Evolutionary conservation across 2,329 filamentous ascomycete species (phyloP).

Genomic region (Onygenales sp.): DNA sequence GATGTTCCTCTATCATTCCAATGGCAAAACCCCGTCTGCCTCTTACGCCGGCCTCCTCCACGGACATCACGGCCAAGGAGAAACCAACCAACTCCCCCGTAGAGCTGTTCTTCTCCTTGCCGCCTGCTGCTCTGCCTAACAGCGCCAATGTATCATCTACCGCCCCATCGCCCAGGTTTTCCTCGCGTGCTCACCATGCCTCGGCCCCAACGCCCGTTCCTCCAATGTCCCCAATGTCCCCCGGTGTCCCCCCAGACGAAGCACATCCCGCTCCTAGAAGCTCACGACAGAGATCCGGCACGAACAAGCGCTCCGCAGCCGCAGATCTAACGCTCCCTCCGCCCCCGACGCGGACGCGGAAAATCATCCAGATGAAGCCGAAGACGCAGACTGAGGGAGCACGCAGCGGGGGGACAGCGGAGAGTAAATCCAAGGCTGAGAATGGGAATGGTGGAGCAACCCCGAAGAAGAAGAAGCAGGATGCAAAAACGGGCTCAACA

Average conservation of each 20-base stretch:
- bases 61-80: slow-evolving; percentile 57
- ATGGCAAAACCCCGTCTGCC: slow-evolving; percentile 62
- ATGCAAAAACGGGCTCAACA: slow-evolving; percentile 48
- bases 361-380: slow-evolving; percentile 98
- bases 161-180: background rate
- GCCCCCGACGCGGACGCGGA: slow-evolving; percentile 81
- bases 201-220: slow-evolving; percentile 38
- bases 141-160: background rate
- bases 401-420: slow-evolving; percentile 15
- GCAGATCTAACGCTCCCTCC: slow-evolving; percentile 70
- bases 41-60: slow-evolving; percentile 70
- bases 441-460: slow-evolving; percentile 11
- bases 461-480: slow-evolving; percentile 68
- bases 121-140: slow-evolving; percentile 58
- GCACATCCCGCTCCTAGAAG: slow-evolving; percentile 1
- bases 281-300: slow-evolving; percentile 22
- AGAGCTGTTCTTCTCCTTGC: slow-evolving; percentile 64
- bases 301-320: slow-evolving; percentile 29
- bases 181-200: slow-evolving; percentile 13
- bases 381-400: slow-evolving; percentile 28
- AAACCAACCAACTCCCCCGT: slow-evolving; percentile 23
- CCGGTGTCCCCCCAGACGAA: slow-evolving; percentile 22
- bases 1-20: background rate
- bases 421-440: slow-evolving; percentile 11
- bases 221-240: slow-evolving; percentile 36